Evolutionary conservation across 2,329 filamentous ascomycete genomes (phyloP), one percentile per base, ranked within the genome.

Genomic region (Emericellopsis cladophorae): DNA sequence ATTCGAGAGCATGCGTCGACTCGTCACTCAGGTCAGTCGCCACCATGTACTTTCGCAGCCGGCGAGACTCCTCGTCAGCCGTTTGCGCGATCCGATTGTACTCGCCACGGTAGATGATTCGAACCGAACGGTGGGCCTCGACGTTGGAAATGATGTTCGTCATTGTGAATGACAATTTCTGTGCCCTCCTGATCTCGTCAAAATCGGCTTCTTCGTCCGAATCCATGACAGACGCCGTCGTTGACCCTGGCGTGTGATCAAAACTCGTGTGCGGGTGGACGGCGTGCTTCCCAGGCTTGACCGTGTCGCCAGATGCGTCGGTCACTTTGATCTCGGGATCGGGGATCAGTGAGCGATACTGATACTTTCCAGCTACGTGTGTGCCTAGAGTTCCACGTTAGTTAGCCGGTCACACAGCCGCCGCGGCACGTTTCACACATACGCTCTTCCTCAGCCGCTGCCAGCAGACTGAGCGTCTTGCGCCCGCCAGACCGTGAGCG

Each of bases 21-120:
- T 98, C 92, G 31, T 92, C 85, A 50, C 89, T 95, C 4, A 96
- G 66, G 59, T 98, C 92, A 0, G 87, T 95, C 4, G 92, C 90
- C n/a, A 95, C 88, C 14, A 98, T 67, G 56, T 96, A 98, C 52
- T 92, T 93, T 40, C 92, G 76, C 45, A 90, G 75, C 40, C 84
- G 77, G 39, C 84, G 78, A 39, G 85, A 72, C 40, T 87, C 85
- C 11, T 86, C 82, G 42, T 89, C 80, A 0, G 84, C 84, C 52
- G 89, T 79, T 48, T 81, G 74, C 35, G 84, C 79, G 48, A 94
- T 81, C 49, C 78, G 74, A 39, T 66, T 65, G 55, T 86, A 95
- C 49, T 96, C 85, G 32, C 92, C 92, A 12, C 92, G 81, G 48
- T 95, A 81, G 45, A 96, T 84, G 46, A 93, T 92, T 16, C 88